Conservation (phyloP, 176 grass and related monocot species). For the Aegilops bicornis region DNA sequence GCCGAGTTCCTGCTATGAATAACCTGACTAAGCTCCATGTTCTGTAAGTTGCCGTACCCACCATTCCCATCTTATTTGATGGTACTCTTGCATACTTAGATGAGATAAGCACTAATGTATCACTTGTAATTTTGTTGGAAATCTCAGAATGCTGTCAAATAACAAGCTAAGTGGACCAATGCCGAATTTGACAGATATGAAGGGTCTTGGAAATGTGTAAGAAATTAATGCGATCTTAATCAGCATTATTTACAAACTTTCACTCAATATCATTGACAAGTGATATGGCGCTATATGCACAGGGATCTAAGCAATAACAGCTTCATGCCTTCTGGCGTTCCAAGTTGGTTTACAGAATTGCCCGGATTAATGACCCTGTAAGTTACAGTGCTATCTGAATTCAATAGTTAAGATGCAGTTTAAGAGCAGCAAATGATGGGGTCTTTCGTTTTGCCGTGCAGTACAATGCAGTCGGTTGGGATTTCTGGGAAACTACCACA, state of each 20-base stretch:
- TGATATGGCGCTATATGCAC: constrained; percentile 3
- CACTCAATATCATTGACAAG: constrained; percentile 13
- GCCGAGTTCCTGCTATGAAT: constrained; percentile 40
- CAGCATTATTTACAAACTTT: constrained; percentile 12
- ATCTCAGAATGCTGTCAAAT: constrained; percentile 64
- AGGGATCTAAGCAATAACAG: constrained; percentile 90
- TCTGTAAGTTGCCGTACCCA: constrained; percentile 47
- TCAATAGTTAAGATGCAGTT: background rate
- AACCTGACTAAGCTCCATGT: constrained; percentile 47
- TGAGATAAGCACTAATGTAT: background rate
- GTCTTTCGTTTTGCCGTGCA: constrained; percentile 13
- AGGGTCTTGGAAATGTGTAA: constrained; percentile 65
- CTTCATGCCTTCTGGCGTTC: constrained; percentile 59
- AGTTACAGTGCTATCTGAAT: constrained; percentile 17
- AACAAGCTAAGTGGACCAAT: constrained; percentile 60
- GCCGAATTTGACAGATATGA: constrained; percentile 58
- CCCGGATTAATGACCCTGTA: constrained; percentile 44
- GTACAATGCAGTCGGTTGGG: constrained; percentile 55
- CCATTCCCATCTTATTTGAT: background rate
- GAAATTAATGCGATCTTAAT: constrained; percentile 23
- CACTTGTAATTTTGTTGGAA: background rate
- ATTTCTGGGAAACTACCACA: constrained; percentile 60
- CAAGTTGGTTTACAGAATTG: constrained; percentile 61
- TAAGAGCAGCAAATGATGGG: background rate
- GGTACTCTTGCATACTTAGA: background rate